These are phyloP conservation scores for Yarrowia galli DNA, from an alignment of 1,139 yeast genomes.

Conservation along the genomic window DNA sequence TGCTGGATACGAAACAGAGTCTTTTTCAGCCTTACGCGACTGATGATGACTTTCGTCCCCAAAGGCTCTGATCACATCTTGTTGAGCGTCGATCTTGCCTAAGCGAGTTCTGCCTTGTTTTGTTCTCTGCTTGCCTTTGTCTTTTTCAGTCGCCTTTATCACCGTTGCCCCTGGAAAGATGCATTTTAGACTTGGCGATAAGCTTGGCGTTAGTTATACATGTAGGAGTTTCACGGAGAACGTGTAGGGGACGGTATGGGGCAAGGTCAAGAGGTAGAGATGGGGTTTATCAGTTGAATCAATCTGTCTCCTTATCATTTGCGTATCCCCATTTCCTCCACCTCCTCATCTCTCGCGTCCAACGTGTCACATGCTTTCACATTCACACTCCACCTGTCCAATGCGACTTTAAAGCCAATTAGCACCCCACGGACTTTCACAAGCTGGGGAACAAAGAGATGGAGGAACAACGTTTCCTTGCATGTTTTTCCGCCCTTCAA, in stretches of 20 bases:
- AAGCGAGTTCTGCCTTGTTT: not conserved
- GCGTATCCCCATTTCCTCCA: too few relatives aligned
- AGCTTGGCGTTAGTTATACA: slow-evolving; percentile 4
- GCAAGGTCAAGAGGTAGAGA: too few relatives aligned
- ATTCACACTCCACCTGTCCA: slow-evolving; percentile 19
- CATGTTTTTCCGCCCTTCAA: slow-evolving; percentile 18
- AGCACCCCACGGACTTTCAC: slow-evolving; percentile 27
- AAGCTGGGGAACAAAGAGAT: slow-evolving; percentile 28
- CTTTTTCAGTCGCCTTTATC: not conserved
- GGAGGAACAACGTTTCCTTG: slow-evolving; percentile 14
- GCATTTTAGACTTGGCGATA: not conserved
- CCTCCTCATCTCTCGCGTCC: too few relatives aligned
- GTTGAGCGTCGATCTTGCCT: slow-evolving; percentile 20
- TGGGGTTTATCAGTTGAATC: too few relatives aligned
- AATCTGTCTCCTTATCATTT: too few relatives aligned
- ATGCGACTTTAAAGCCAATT: slow-evolving; percentile 9
- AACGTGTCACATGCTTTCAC: slow-evolving; percentile 19
- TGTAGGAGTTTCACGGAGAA: slow-evolving; percentile 7
- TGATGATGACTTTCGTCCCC: not conserved
- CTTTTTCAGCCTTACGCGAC: too few relatives aligned
- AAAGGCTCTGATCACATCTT: not conserved
- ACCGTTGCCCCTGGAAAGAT: slow-evolving; percentile 22
- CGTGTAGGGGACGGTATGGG: too few relatives aligned
- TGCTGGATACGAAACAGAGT: not conserved
- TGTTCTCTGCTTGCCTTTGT: not conserved